Conservation (phyloP, 768 basidiomycete species). For the Lanmaoa rubissima region DNA sequence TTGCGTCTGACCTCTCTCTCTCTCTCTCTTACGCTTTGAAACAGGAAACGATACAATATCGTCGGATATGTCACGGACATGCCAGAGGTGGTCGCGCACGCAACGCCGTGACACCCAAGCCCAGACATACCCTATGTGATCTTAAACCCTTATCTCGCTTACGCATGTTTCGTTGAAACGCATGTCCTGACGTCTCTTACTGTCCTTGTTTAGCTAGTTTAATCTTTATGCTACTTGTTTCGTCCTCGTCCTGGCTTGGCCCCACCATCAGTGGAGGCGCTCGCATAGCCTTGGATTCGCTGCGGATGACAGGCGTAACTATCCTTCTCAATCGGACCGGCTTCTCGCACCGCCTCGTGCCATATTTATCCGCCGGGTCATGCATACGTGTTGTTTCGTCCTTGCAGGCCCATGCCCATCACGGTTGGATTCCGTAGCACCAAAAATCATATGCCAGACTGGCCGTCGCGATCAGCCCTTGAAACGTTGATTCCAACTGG, state of each 20-base stretch:
- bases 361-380: no score
- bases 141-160: not conserved
- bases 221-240: not conserved
- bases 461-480: no score
- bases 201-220: not conserved
- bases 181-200: not conserved
- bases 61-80: conserved; percentile 71
- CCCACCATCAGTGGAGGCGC: no score
- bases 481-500: not conserved
- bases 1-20: not conserved
- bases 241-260: not conserved
- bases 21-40: not conserved
- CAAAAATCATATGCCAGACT: no score
- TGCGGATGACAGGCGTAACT: not conserved
- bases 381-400: not conserved
- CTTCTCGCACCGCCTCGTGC: not conserved
- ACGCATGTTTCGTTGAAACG: not conserved
- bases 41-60: conserved; percentile 83
- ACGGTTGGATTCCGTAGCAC: not conserved
- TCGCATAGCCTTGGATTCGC: not conserved
- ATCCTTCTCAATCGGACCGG: not conserved
- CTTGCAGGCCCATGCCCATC: not conserved
- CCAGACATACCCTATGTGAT: not conserved
- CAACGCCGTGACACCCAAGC: not conserved
- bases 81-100: conserved; percentile 36